Conservation (phyloP, 1,284 basidiomycete genomes). For the Microbotryomycetes sp. region DNA sequence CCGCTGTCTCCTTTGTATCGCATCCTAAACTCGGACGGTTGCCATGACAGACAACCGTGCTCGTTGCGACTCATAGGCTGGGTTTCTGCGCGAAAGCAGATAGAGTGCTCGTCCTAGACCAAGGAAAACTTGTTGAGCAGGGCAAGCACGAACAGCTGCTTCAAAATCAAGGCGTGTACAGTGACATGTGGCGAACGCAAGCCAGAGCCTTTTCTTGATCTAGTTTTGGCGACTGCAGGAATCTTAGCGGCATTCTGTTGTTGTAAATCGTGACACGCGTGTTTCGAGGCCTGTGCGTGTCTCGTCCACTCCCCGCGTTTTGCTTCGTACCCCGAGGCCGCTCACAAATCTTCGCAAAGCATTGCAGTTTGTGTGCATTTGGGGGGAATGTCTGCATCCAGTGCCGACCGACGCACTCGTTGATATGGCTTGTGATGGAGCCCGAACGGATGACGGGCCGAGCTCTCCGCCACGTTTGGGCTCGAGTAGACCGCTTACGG, state of each 20-base stretch:
- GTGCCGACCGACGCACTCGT: too few species aligned
- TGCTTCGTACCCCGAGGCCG: too few species aligned
- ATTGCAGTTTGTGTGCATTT: too few species aligned
- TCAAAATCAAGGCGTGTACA: background rate
- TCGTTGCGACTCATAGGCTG: slow-evolving; percentile 6
- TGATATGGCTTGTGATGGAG: too few species aligned
- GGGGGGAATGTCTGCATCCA: too few species aligned
- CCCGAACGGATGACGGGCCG: too few species aligned
- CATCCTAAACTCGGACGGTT: too few species aligned
- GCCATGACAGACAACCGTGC: background rate
- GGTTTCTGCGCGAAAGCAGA: background rate
- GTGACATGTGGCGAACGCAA: slow-evolving; percentile 2
- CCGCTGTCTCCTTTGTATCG: background rate
- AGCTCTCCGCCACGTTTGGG: too few species aligned
- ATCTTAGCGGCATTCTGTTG: background rate
- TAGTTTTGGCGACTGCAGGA: background rate
- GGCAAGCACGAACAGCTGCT: slow-evolving; percentile 3
- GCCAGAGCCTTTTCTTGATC: background rate
- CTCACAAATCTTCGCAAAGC: too few species aligned
- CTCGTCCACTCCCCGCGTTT: too few species aligned
- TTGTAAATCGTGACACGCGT: too few species aligned
- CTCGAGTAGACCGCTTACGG: background rate
- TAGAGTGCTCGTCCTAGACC: slow-evolving; percentile 1
- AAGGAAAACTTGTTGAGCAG: slow-evolving; percentile 2
- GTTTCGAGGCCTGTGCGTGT: too few species aligned